Evolutionary conservation across 768 basidiomycete genomes (phyloP).

Genomic region (Porpolomopsis calyptriformis): DNA sequence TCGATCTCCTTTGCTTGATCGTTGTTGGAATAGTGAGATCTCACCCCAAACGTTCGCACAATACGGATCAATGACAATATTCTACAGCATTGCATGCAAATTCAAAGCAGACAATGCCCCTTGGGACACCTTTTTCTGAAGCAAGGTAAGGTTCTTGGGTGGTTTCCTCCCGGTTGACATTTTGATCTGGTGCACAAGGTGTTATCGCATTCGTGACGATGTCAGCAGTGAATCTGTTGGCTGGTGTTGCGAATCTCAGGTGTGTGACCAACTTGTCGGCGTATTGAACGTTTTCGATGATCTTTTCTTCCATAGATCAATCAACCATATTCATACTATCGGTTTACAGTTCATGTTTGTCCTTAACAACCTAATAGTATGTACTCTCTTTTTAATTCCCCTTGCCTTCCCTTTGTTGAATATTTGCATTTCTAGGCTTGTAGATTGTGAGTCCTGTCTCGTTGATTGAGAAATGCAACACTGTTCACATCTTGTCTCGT

Average conservation of each 20-base stretch:
- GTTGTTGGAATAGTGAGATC: not conserved
- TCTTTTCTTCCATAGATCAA: not conserved
- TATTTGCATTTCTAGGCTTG: not conserved
- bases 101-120: not conserved
- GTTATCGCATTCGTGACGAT: not conserved
- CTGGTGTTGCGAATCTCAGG: not conserved
- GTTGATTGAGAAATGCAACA: not conserved
- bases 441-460: not conserved
- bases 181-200: not conserved
- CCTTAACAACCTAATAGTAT: not conserved
- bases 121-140: constrained; percentile 3
- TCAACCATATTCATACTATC: not conserved
- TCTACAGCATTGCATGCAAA: not conserved
- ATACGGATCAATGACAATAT: no score
- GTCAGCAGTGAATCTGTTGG: not conserved
- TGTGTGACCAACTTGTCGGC: not conserved
- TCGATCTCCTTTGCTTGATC: not conserved
- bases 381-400: not conserved
- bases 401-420: not conserved
- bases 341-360: not conserved
- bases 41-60: not conserved
- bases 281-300: no score
- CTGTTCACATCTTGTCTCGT: not conserved
- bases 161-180: not conserved
- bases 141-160: not conserved